These are phyloP conservation scores for Candida palmyrensis DNA, from an alignment of 805 yeast genomes.

Conservation along the genomic window DNA sequence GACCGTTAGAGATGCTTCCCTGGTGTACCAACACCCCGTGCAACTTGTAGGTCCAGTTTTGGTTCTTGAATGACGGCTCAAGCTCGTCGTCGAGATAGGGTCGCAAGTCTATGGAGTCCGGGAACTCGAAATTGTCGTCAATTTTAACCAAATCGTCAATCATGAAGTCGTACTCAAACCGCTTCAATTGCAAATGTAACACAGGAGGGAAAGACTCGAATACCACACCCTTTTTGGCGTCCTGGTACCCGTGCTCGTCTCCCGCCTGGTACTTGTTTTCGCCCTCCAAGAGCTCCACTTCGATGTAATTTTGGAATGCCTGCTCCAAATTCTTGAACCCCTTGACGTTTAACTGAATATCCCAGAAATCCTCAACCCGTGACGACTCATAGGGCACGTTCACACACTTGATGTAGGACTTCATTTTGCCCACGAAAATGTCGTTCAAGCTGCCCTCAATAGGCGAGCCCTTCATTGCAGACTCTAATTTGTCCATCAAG, in stretches of 20 bases:
- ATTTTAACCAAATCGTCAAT: slow-evolving; percentile 85
- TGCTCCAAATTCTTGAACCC: slow-evolving; percentile 66
- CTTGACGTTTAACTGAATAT: slow-evolving; percentile 90
- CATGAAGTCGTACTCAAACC: slow-evolving; percentile 92
- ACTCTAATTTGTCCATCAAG: slow-evolving; percentile 88
- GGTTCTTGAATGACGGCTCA: slow-evolving; percentile 34
- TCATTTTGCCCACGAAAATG: slow-evolving; percentile 95
- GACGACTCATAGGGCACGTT: slow-evolving; percentile 92
- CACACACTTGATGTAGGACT: slow-evolving; percentile 86
- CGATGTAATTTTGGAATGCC: slow-evolving; percentile 82
- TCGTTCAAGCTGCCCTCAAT: slow-evolving; percentile 58
- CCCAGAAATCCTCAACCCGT: slow-evolving; percentile 95
- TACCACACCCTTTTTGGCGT: slow-evolving; percentile 93
- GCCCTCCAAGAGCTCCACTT: slow-evolving; percentile 84
- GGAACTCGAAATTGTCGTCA: slow-evolving; percentile 88
- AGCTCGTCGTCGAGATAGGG: slow-evolving; percentile 67
- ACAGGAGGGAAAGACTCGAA: slow-evolving; percentile 90
- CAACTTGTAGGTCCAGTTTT: slow-evolving; percentile 72
- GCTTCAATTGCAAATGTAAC: slow-evolving; percentile 83
- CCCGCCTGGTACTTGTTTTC: slow-evolving; percentile 93
- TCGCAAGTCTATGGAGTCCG: slow-evolving; percentile 71
- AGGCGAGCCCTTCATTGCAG: slow-evolving; percentile 82
- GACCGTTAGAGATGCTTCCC: slow-evolving; percentile 95
- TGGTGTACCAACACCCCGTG: slow-evolving; percentile 96
- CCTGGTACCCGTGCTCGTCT: slow-evolving; percentile 84